Evolutionary conservation across 257 asterid species (phyloP).

Genomic region (Ballota nigra): DNA sequence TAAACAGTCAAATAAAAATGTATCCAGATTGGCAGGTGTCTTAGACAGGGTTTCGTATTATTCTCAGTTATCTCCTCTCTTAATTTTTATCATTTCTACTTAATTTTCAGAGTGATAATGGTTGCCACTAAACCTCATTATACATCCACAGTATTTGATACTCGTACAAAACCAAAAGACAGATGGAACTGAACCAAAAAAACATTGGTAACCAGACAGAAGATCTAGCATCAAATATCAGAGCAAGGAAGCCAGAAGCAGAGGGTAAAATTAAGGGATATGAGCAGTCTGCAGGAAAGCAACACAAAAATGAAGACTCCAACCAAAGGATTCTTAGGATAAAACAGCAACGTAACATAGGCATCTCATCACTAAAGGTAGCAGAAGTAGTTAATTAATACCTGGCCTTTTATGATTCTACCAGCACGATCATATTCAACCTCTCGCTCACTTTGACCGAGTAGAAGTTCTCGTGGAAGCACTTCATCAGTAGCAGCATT

Average conservation of each 20-base stretch:
- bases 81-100: not conserved
- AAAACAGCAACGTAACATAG: not conserved
- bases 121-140: not conserved
- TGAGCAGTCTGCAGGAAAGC: not conserved
- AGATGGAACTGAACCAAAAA: not conserved
- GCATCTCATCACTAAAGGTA: not conserved
- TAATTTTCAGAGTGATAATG: not conserved
- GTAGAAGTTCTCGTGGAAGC: slow-evolving; percentile 80
- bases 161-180: not conserved
- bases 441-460: slow-evolving; percentile 89
- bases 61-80: not conserved
- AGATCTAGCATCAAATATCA: slow-evolving; percentile 1
- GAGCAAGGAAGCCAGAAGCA: not conserved
- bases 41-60: not conserved
- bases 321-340: not conserved
- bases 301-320: not conserved
- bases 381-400: slow-evolving; percentile 25
- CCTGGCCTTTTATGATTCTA: slow-evolving; percentile 96
- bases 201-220: not conserved
- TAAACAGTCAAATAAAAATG: not conserved
- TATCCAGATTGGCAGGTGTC: not conserved
- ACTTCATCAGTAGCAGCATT: slow-evolving; percentile 86
- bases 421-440: slow-evolving; percentile 97
- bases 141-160: not conserved
- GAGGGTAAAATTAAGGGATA: not conserved